These are phyloP conservation scores for Coffea eugenioides DNA, from an alignment of 257 asterid species.

Conservation along the genomic window DNA sequence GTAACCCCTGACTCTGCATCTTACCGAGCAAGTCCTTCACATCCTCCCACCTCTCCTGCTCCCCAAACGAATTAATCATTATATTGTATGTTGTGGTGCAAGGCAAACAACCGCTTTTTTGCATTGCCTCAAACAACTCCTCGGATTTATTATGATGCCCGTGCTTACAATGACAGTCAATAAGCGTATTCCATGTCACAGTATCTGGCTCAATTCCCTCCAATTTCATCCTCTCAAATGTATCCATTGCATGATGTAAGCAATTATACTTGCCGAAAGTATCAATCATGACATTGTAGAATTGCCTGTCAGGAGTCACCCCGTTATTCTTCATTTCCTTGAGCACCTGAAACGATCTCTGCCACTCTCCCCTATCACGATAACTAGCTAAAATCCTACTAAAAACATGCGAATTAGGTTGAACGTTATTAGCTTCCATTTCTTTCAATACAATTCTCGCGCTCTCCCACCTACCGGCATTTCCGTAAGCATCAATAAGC, in stretches of 20 bases:
- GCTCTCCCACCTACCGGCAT: slow-evolving; percentile 97
- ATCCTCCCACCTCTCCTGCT: slow-evolving; percentile 84
- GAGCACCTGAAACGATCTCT: slow-evolving; percentile 85
- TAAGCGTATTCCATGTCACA: slow-evolving; percentile 90
- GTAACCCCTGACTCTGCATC: slow-evolving; percentile 75
- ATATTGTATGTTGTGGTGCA: slow-evolving; percentile 88
- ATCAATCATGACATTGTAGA: slow-evolving; percentile 90
- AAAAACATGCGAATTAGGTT: slow-evolving; percentile 71
- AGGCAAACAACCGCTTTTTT: slow-evolving; percentile 60
- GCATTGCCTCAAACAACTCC: slow-evolving; percentile 73
- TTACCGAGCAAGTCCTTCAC: slow-evolving; percentile 64
- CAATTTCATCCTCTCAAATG: slow-evolving; percentile 73
- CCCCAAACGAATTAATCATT: slow-evolving; percentile 79
- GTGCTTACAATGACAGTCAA: slow-evolving; percentile 88
- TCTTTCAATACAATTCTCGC: slow-evolving; percentile 83
- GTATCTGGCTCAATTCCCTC: slow-evolving; percentile 80
- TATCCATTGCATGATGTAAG: slow-evolving; percentile 79
- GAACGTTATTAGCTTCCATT: slow-evolving; percentile 72
- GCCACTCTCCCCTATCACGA: slow-evolving; percentile 97
- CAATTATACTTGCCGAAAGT: slow-evolving; percentile 88
- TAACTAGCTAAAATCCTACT: slow-evolving; percentile 74
- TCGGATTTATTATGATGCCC: slow-evolving; percentile 62
- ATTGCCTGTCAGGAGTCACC: slow-evolving; percentile 73
- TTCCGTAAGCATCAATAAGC: slow-evolving; percentile 93
- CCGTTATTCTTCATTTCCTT: slow-evolving; percentile 87